Evolutionary conservation across 2,329 filamentous ascomycete genomes (phyloP), one percentile per base, ranked within the genome.

Genomic region (Paraconiothyrium brasiliense): DNA sequence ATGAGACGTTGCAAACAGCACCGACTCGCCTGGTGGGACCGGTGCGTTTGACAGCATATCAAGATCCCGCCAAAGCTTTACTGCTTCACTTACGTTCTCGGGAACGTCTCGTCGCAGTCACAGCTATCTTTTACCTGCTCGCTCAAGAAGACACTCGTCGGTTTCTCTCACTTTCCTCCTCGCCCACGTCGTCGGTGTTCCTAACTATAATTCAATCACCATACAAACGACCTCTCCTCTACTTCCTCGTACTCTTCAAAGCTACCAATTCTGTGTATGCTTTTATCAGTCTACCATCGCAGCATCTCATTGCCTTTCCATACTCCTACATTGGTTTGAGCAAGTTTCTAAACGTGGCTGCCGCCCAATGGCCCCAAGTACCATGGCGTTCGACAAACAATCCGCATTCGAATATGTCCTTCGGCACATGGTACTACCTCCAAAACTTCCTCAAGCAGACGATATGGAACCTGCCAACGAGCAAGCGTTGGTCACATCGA

Each of bases 371-470:
- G 20, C 20, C 20, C 20, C 20, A 20, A 20, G 20, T 20, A 13
- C 8, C 20, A 46, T 46, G 20, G 43, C 43, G 41, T 7, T 9
- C 22, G 20, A 22, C 43, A 22, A 46, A 8, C n/a, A 2, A 44
- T 20, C 41, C 8, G 10, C 41, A 3, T 20, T 22, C 7, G 43
- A 46, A 20, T 83, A 80, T 62, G 61, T 84, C 2, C 74, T 84
- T 41, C 67, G 84, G 41, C 82, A 86, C 66, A 69, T 85, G 1
- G 83, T 85, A 22, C 76, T 86, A 0, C 84, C 84, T 0, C 81
- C 83, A 1, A 76, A 82, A 44, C 71, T 85, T 0, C 84, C 84
- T 0, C 78, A 84, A 52, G 32, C 58, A 6, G 50, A 76, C 34
- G 79, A 82, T 24, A 55, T 44, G 1, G 37, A 62, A 11, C 20